Evolutionary conservation across 2,329 filamentous ascomycete species (phyloP).

Genomic region (Delphinella strobiligena): DNA sequence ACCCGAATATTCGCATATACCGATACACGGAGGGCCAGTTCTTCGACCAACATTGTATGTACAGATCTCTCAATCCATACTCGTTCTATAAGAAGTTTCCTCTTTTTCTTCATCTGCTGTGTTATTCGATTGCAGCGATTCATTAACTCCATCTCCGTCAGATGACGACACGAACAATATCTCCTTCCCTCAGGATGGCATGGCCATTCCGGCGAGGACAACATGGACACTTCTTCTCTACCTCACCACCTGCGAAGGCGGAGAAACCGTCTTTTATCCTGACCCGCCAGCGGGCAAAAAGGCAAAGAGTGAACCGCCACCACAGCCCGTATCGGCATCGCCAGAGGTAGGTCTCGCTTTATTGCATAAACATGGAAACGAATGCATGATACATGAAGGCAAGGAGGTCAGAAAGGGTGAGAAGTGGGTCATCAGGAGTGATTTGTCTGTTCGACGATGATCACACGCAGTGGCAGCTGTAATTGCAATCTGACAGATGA

Average conservation of each 20-base stretch:
- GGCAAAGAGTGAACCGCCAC: conserved; percentile 18
- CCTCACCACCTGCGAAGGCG: conserved; percentile 70
- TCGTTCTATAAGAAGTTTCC: too few relatives aligned
- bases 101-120: not conserved
- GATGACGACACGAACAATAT: conserved; percentile 79
- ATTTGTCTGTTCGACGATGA: conserved; percentile 55
- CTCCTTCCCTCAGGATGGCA: conserved; percentile 38
- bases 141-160: too few relatives aligned
- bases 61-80: too few relatives aligned
- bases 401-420: conserved; percentile 66
- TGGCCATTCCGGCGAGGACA: conserved; percentile 47
- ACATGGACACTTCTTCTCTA: conserved; percentile 91
- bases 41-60: conserved; percentile 90
- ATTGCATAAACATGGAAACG: conserved; percentile 77
- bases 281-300: conserved; percentile 32
- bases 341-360: conserved; percentile 77
- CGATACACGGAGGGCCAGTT: conserved; percentile 77
- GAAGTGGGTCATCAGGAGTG: conserved; percentile 84
- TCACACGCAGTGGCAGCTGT: too few relatives aligned
- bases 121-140: conserved; percentile 1
- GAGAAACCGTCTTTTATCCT: conserved; percentile 87
- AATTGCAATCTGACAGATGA: too few relatives aligned
- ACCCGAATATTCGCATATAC: conserved; percentile 81
- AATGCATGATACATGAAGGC: conserved; percentile 84
- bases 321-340: conserved; percentile 56